Evolutionary conservation across 352 stramenopile genomes (phyloP).

Genomic region (Globisporangium recalcitrans): DNA sequence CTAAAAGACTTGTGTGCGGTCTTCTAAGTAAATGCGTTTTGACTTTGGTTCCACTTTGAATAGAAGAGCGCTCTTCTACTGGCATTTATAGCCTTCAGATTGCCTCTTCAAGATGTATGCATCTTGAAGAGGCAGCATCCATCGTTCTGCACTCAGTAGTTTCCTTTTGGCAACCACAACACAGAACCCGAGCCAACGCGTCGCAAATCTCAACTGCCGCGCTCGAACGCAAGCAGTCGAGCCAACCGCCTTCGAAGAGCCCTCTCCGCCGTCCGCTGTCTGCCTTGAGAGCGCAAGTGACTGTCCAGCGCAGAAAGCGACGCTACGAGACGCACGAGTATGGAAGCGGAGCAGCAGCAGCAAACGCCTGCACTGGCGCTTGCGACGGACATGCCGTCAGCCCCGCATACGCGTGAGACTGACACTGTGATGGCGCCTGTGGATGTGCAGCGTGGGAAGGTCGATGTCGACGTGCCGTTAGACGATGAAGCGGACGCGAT

Average conservation of each 20-base stretch:
- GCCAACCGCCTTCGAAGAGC: not conserved
- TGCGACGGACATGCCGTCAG: not conserved
- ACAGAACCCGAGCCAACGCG: too few relatives aligned
- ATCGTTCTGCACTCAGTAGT: not conserved
- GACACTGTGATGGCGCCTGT: not conserved
- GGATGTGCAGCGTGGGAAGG: not conserved
- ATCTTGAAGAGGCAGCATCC: constrained; percentile 3
- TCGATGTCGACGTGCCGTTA: not conserved
- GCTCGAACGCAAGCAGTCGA: not conserved
- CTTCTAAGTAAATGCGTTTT: too few relatives aligned
- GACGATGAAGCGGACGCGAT: not conserved
- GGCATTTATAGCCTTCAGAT: too few relatives aligned
- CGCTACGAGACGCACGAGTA: not conserved
- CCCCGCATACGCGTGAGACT: too few relatives aligned
- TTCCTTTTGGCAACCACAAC: not conserved
- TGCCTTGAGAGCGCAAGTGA: not conserved
- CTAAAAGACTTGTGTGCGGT: too few relatives aligned
- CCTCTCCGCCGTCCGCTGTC: too few relatives aligned
- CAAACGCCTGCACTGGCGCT: not conserved
- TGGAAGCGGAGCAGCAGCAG: constrained; percentile 8
- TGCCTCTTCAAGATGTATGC: too few relatives aligned
- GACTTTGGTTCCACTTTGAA: too few relatives aligned
- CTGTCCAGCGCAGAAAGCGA: not conserved
- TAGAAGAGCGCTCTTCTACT: too few relatives aligned
- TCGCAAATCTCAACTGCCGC: constrained; percentile 1